Conservation (phyloP, 371 early-diverging fungal genomes). For the Capillidium heterosporum region DNA sequence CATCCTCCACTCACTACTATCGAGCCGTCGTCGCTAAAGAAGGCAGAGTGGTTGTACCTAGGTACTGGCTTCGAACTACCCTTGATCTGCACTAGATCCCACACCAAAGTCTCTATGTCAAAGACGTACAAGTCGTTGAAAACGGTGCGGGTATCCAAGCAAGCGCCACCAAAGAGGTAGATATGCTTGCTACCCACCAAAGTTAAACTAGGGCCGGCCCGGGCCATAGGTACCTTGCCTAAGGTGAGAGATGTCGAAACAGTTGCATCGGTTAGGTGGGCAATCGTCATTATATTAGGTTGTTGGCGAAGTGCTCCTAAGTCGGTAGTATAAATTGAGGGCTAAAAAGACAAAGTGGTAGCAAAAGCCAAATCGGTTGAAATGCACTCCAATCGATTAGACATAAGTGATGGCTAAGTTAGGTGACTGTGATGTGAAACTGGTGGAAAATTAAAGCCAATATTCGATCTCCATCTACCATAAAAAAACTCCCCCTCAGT, state of each 20-base stretch:
- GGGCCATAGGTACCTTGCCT: conserved; percentile 58
- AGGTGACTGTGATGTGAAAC: no score
- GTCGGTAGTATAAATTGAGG: no score
- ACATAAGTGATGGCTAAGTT: no score
- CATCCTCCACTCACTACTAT: conserved; percentile 43
- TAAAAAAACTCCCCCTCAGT: no score
- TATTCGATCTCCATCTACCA: no score
- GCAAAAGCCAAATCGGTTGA: no score
- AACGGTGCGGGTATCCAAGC: conserved; percentile 42
- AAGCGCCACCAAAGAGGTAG: conserved; percentile 63
- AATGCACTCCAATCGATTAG: no score
- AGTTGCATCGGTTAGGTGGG: conserved; percentile 12
- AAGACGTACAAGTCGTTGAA: conserved; percentile 52
- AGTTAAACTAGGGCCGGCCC: conserved; percentile 58
- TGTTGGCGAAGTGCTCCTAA: no score
- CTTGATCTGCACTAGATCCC: conserved; percentile 21
- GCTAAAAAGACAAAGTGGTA: no score
- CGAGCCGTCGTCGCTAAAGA: conserved; percentile 27
- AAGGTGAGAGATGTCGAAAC: conserved; percentile 43
- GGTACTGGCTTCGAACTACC: conserved; percentile 26
- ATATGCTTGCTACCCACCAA: conserved; percentile 37
- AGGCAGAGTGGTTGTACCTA: conserved; percentile 63
- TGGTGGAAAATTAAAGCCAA: no score
- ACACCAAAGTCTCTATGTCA: conserved; percentile 35
- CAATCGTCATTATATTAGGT: neutral